Evolutionary conservation across 495 filamentous ascomycete genomes (phyloP), one percentile per base, ranked within the genome.

Genomic region (Daldinia concentrica): DNA sequence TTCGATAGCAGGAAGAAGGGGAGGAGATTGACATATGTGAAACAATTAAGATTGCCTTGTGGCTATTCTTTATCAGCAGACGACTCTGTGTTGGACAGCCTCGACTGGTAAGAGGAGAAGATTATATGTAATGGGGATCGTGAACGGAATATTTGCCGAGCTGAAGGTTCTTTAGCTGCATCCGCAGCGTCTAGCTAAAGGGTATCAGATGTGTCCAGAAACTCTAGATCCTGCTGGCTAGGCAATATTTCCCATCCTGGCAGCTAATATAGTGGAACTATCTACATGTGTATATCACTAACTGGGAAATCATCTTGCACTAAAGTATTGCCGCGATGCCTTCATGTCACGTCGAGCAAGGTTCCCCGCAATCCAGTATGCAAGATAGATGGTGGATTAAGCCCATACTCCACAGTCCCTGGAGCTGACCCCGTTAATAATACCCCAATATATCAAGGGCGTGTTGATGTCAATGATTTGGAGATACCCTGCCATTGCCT

Each of bases 331-430:
- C 71, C 71, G 71, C 57, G 71, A 73, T 73, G 43, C 43, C 71
- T 63, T 73, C 71, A 73, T 17, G 50, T 62, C n/a, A 29, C 22
- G 56, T 52, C n/a, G 52, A 62, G 62, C 71, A 69, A 69, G 71
- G 71, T 73, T 73, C 71, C 71, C 71, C 71, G 66, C 66, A 73
- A 59, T 69, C 61, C 17, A 57, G 27, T 43, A 54, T 41, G 51
- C 51, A 55, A 54, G 62, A 69, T 59, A 39, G n/a, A 56, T 52
- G 50, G 56, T 15, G 22, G 12, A 60, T 57, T 59, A 30, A 15
- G 17, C 26, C 1, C 50, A 24, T 36, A 37, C 70, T 43, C 60
- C 60, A 56, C 69, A 12, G 41, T 52, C 14, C 24, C 41, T 37
- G 32, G 17, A 1, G 57, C n/a, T 56, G n/a, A 57, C 63, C 54